Evolutionary conservation across 2,329 filamentous ascomycete species (phyloP), one percentile per base, ranked within the genome.

Genomic region (Westerdykella aurantiaca): DNA sequence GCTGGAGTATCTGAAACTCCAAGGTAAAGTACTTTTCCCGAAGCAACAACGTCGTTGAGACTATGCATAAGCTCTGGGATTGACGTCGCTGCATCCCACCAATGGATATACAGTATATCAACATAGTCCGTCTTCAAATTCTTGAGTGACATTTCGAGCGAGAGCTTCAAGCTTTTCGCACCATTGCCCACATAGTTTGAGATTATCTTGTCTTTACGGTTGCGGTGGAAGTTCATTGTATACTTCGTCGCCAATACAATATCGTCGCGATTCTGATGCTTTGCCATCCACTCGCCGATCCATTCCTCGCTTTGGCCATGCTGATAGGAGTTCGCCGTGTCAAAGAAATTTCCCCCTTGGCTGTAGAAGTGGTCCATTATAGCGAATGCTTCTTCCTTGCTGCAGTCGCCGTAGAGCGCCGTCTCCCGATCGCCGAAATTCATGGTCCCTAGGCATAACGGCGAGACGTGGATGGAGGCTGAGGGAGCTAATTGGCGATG

Each of bases 281-380:
- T 35, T 49, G 61, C 50, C 60, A 70, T 67, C 68, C 68, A 70
- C 43, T 70, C 68, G 35, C 68, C 67, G 22, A 70, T 45, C 66
- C 65, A 69, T 14, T 53, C 47, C 50, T 70, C 68, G 6, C 58
- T 64, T 44, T 71, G 51, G 39, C 63, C 61, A 48, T 57, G 44
- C 39, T 68, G 61, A 47, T 69, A 69, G 43, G 58, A 60, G 47
- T 58, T 63, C 12, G 58, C 61, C n/a, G 81, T 85, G 60, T 86
- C 83, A 56, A 87, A 80, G 61, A 86, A 86, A 67, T 86, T 87
- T 23, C 83, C 83, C 5, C 81, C 81, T 0, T 80, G 73, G 5
- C 76, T 73, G 47, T 76, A 79, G 64, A 78, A 86, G 58, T 76
- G 80, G 56, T 86, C 82, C 6, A 86, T 72, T 16, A 87, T 78